A percentile compares a stretch with the other conserved stretches of the same genome.
phyloP scores from a whole-genome alignment of 129 eudicot genomes.

The Tagetes patula region DNA sequence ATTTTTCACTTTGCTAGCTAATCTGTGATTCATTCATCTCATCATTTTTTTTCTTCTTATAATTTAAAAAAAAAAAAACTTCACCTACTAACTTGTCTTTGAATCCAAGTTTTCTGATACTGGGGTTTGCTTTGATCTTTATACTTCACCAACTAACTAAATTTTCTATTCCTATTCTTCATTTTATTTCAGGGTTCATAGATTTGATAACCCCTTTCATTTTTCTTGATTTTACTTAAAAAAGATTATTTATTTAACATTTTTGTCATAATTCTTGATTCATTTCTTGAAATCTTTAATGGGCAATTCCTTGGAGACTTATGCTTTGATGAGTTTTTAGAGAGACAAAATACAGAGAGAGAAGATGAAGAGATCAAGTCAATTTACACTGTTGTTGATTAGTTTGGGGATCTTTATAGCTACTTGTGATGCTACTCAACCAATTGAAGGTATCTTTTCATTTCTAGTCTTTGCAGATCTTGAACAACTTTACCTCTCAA shows the following conservation, averaged over 20 bases:
- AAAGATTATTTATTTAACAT: conserved; percentile 21
- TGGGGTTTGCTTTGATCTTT: conserved; percentile 36
- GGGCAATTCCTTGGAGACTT: conserved; percentile 8
- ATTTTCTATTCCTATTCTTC: conserved; percentile 14
- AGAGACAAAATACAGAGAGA: conserved; percentile 22
- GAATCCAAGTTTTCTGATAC: conserved; percentile 39
- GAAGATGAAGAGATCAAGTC: conserved; percentile 29
- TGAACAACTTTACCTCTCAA: conserved; percentile 5
- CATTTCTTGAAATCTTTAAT: conserved; percentile 13
- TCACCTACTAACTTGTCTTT: conserved; percentile 43
- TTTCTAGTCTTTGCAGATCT: conserved; percentile 30
- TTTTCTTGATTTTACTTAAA: conserved; percentile 8
- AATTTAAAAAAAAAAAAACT: conserved; percentile 3
- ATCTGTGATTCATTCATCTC: conserved; percentile 23
- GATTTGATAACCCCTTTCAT: conserved; percentile 24
- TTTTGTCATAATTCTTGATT: not conserved
- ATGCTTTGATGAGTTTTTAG: conserved; percentile 21
- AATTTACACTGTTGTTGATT: conserved; percentile 22
- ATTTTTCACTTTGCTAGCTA: conserved; percentile 8
- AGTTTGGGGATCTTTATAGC: conserved; percentile 27
- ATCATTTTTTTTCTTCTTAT: not conserved
- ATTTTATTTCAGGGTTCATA: conserved; percentile 27
- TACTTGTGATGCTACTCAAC: conserved; percentile 34
- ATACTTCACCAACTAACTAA: conserved; percentile 36
- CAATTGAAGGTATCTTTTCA: conserved; percentile 36